A percentile compares a stretch with the other conserved stretches of the same genome.
Evolutionary conservation across 345 rosid genomes (phyloP).

Genomic region (Eucalyptus viminalis): DNA sequence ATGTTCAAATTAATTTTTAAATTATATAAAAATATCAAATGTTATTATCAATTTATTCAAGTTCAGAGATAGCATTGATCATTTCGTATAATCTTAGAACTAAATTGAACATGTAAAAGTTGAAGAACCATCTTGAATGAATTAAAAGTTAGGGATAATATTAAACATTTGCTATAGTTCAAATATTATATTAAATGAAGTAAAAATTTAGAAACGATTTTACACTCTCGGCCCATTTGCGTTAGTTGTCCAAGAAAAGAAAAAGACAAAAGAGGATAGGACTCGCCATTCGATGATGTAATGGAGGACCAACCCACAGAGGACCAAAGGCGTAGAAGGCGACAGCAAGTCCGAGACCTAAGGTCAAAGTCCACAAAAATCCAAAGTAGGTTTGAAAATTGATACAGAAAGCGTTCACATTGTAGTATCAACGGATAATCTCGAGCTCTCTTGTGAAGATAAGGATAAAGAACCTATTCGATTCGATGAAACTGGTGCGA

Average conservation of each 20-base stretch:
- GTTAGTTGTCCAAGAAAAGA: not conserved
- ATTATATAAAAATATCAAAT: not conserved
- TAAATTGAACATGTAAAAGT: not conserved
- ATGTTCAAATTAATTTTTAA: not conserved
- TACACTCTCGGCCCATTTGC: rapidly evolving
- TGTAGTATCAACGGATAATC: not conserved
- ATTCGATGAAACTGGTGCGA: not conserved
- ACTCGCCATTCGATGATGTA: not conserved
- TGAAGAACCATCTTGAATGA: rapidly evolving
- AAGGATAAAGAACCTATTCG: not conserved
- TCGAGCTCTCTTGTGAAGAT: not conserved
- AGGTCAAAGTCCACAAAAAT: not conserved
- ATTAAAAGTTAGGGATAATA: not conserved
- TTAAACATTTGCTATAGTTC: not conserved
- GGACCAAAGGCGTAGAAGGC: not conserved
- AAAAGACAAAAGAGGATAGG: not conserved
- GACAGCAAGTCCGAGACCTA: not conserved
- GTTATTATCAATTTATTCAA: not conserved
- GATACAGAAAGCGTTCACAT: not conserved
- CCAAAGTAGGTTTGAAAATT: not conserved
- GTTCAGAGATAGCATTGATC: rapidly evolving
- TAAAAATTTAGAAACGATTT: not conserved
- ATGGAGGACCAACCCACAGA: not conserved
- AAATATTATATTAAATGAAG: not conserved
- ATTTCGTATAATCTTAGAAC: rapidly evolving